phyloP scores from a whole-genome alignment of 2,329 filamentous ascomycete genomes.

The Pseudogymnoascus sp. region DNA sequence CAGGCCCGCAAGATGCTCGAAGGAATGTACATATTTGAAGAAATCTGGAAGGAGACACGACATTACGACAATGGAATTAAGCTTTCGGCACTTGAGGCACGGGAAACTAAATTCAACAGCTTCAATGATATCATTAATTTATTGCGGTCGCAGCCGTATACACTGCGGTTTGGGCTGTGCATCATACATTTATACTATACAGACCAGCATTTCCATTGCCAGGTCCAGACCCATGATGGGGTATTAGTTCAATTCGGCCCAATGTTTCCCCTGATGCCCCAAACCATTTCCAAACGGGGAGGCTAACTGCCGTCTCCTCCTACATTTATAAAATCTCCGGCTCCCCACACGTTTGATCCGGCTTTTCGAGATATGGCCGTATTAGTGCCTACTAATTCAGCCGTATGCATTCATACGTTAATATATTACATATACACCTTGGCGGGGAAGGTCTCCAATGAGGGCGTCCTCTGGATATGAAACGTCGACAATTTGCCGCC shows the following conservation, averaged over 20 bases:
- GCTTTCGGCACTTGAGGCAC: constrained; percentile 2
- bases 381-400: not conserved
- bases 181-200: not conserved
- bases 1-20: not conserved
- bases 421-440: not conserved
- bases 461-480: not conserved
- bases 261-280: not conserved
- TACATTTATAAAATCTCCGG: not conserved
- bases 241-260: not conserved
- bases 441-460: constrained; percentile 2
- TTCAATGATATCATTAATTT: constrained; percentile 4
- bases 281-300: not conserved
- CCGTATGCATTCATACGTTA: not conserved
- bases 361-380: not conserved
- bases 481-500: not conserved
- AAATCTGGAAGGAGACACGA: not conserved
- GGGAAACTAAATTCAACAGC: not conserved
- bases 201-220: not conserved
- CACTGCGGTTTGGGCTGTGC: not conserved
- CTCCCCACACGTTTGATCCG: not conserved
- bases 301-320: not conserved
- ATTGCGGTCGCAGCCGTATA: not conserved
- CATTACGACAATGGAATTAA: not conserved
- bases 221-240: not conserved
- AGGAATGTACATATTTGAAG: not conserved